Percentiles rank a stretch among this genome's conserved stretches.
These are phyloP conservation scores for Apiospora koreana DNA, from an alignment of 2,329 filamentous ascomycete genomes.

Conservation along the genomic window DNA sequence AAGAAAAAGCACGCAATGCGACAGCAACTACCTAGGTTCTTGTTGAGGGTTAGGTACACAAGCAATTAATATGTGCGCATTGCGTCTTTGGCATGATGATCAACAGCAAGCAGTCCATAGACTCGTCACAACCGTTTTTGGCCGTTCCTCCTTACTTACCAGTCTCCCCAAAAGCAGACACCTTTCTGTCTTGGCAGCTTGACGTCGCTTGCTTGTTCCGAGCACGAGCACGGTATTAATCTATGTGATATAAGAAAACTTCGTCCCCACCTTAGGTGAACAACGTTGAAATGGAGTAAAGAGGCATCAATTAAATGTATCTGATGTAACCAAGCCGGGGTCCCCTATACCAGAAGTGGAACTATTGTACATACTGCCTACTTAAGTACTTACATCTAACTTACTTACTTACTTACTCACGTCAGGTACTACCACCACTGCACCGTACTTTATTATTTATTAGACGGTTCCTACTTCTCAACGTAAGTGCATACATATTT, in stretches of 20 bases:
- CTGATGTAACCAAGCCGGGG: not conserved
- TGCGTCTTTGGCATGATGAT: slow-evolving; percentile 3
- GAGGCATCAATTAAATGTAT: not conserved
- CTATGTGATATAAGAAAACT: not conserved
- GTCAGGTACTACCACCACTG: too few relatives aligned
- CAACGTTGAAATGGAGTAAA: too few relatives aligned
- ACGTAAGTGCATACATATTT: not conserved
- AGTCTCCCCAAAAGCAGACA: too few relatives aligned
- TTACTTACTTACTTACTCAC: too few relatives aligned
- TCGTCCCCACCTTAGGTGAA: not conserved
- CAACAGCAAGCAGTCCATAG: not conserved
- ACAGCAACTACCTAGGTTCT: too few relatives aligned
- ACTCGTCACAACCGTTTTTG: not conserved
- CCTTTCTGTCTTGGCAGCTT: not conserved
- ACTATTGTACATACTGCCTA: not conserved
- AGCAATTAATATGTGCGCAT: not conserved
- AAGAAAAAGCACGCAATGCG: not conserved
- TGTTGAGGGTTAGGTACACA: not conserved
- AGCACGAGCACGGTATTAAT: not conserved
- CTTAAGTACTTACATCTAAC: too few relatives aligned
- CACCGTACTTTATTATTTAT: not conserved
- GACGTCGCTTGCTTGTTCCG: not conserved
- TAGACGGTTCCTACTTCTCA: not conserved
- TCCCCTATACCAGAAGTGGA: not conserved
- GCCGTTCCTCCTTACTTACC: too few relatives aligned